Evolutionary conservation across 2,329 filamentous ascomycete genomes (phyloP).

Genomic region (Chrysosporium keratinophilum): DNA sequence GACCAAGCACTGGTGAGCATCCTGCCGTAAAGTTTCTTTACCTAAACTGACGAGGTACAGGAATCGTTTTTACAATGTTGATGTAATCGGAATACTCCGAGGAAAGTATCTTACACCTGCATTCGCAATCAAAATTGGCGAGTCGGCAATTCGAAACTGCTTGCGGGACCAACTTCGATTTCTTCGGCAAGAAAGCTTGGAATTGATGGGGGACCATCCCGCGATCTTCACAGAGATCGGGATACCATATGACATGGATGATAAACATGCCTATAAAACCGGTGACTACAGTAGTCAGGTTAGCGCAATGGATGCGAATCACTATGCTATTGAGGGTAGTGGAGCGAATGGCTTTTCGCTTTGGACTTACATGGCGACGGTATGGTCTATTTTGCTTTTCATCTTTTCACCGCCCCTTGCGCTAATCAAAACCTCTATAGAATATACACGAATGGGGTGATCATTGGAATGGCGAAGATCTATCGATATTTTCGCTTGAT

Average conservation of each 20-base stretch:
- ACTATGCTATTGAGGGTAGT: constrained; percentile 80
- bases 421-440: constrained; percentile 28
- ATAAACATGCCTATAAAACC: constrained; percentile 88
- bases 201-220: constrained; percentile 79
- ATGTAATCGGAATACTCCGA: constrained; percentile 82
- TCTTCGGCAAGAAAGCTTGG: constrained; percentile 74
- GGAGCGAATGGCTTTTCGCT: constrained; percentile 74
- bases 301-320: constrained; percentile 88
- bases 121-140: constrained; percentile 85
- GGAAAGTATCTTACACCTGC: constrained; percentile 81
- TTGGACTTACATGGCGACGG: constrained; percentile 72
- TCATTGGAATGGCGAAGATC: constrained; percentile 93
- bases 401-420: neutral
- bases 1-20: constrained; percentile 76
- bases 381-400: constrained; percentile 31
- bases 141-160: constrained; percentile 88
- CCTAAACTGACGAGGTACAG: constrained; percentile 25
- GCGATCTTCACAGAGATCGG: constrained; percentile 91
- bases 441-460: constrained; percentile 87
- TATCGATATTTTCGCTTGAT: constrained; percentile 80
- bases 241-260: constrained; percentile 97
- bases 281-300: constrained; percentile 91
- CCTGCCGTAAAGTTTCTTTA: neutral
- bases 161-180: constrained; percentile 76
- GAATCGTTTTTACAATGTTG: constrained; percentile 93